A percentile compares a stretch with the other conserved stretches of the same genome.
Conservation (phyloP, 208 protist genomes). For the Vickermania ingenoplastis region DNA sequence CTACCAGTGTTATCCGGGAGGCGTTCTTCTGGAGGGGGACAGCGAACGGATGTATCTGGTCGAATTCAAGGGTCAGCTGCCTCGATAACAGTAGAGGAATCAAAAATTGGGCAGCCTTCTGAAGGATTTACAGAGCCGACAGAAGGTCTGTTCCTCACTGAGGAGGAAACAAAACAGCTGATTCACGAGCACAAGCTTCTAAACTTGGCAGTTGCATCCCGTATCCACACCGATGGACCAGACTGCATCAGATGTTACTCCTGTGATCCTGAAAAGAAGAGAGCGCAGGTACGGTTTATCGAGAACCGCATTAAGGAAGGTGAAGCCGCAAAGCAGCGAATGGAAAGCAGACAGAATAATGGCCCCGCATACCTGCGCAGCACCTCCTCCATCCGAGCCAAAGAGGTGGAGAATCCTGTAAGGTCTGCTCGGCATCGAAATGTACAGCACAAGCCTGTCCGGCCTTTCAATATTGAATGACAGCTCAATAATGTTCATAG, state of each 20-base stretch:
- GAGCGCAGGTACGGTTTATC: conserved; percentile 75
- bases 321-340: conserved; percentile 6
- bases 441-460: neutral
- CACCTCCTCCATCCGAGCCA: neutral
- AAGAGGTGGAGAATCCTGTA: neutral
- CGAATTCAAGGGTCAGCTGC: too few relatives aligned
- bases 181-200: conserved; percentile 13
- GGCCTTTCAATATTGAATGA: neutral
- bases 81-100: neutral
- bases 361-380: neutral
- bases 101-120: neutral
- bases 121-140: neutral
- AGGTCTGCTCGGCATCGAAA: neutral
- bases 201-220: conserved; percentile 38
- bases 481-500: neutral
- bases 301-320: conserved; percentile 27
- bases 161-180: conserved; percentile 11
- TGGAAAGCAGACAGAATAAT: neutral
- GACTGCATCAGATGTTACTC: conserved; percentile 63
- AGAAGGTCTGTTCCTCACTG: conserved; percentile 7
- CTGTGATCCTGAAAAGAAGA: conserved; percentile 40
- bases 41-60: neutral
- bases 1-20: neutral
- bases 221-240: conserved; percentile 49
- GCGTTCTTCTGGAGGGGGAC: neutral